phyloP scores from a whole-genome alignment of 2,329 filamentous ascomycete species.

The Fusarium neocosmosporiellum region DNA sequence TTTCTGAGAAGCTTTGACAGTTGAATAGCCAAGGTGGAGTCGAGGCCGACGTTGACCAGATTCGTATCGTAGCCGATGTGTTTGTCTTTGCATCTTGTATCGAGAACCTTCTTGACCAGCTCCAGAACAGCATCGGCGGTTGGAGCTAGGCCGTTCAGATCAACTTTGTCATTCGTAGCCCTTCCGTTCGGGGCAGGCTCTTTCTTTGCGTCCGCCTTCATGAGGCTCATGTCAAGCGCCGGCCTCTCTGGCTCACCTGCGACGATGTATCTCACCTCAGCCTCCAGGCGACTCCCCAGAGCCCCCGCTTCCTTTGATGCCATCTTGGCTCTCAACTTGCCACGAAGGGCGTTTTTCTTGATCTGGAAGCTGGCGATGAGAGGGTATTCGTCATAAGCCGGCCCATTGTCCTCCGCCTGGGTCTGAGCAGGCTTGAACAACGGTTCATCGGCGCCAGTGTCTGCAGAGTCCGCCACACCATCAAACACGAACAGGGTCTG shows the following conservation, averaged over 20 bases:
- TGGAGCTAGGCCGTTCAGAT: not conserved
- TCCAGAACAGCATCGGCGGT: not conserved
- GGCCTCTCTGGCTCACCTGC: not conserved
- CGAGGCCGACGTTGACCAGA: constrained; percentile 15
- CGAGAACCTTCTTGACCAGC: constrained; percentile 6
- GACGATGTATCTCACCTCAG: not conserved
- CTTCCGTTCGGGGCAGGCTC: not conserved
- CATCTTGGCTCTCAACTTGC: constrained; percentile 18
- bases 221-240: not conserved
- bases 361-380: constrained; percentile 25
- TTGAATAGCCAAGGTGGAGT: constrained; percentile 24
- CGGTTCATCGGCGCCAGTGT: not conserved
- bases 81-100: not conserved
- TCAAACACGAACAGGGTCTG: constrained; percentile 29
- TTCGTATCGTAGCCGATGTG: constrained; percentile 8
- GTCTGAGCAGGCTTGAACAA: not conserved
- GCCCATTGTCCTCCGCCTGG: not conserved
- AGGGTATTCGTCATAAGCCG: constrained; percentile 22
- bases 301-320: accelerated
- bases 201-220: not conserved
- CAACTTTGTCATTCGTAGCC: not conserved
- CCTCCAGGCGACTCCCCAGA: not conserved
- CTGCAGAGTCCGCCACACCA: not conserved
- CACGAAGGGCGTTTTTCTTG: not conserved
- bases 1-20: constrained; percentile 24